phyloP scores from a whole-genome alignment of 768 basidiomycete genomes.

The Boletales sp. region DNA sequence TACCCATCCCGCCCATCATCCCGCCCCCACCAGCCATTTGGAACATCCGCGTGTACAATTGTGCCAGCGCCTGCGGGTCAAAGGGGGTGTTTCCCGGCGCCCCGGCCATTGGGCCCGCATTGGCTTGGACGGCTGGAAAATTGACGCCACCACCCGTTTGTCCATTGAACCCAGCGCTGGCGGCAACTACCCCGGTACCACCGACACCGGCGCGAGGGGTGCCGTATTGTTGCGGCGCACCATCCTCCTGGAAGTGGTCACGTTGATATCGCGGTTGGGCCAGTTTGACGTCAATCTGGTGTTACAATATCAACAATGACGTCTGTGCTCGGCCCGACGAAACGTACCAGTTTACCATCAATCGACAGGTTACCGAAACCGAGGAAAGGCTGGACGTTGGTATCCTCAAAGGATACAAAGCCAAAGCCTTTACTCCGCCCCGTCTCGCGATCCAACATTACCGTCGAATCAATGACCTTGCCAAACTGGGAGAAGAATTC shows the following conservation, averaged over 20 bases:
- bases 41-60: conserved; percentile 95
- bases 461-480: conserved; percentile 94
- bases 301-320: not conserved
- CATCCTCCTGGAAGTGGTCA: conserved; percentile 55
- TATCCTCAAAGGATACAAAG: conserved; percentile 93
- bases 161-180: conserved; percentile 27
- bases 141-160: conserved; percentile 33
- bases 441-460: conserved; percentile 97
- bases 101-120: conserved; percentile 22
- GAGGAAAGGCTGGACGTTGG: conserved; percentile 85
- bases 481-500: conserved; percentile 93
- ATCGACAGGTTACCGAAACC: conserved; percentile 87
- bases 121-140: conserved; percentile 29
- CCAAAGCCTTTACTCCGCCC: conserved; percentile 96
- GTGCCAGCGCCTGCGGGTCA: conserved; percentile 89
- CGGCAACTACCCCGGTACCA: conserved; percentile 9
- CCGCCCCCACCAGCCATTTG: conserved; percentile 65
- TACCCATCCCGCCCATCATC: conserved; percentile 42
- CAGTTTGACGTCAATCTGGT: conserved; percentile 93
- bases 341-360: conserved; percentile 88
- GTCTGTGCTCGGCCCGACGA: not conserved
- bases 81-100: conserved; percentile 60
- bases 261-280: conserved; percentile 89
- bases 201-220: conserved; percentile 7
- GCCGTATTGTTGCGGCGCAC: conserved; percentile 20